These are phyloP conservation scores for Tylopilus sp. DNA, from an alignment of 768 basidiomycete genomes.

Conservation along the genomic window DNA sequence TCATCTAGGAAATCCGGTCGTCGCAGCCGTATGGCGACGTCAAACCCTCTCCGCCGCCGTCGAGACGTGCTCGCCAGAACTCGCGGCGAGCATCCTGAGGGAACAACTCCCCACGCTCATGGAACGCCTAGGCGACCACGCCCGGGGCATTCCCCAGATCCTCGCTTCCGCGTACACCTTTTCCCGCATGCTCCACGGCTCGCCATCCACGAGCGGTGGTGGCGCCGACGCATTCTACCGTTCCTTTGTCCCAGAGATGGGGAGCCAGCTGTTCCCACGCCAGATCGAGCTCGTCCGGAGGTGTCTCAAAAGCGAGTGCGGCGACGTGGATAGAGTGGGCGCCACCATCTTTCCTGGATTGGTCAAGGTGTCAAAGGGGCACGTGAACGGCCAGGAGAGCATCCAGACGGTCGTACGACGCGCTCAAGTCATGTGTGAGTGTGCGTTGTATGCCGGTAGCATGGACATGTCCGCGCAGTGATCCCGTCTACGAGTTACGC, in stretches of 20 bases:
- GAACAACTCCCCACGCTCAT: slow-evolving; percentile 72
- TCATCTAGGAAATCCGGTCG: slow-evolving; percentile 74
- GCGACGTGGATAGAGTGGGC: slow-evolving; percentile 73
- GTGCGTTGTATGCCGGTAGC: slow-evolving; percentile 46
- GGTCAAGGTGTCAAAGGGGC: slow-evolving; percentile 66
- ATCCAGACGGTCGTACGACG: slow-evolving; percentile 74
- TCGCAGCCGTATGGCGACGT: slow-evolving; percentile 81
- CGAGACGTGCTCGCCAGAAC: slow-evolving; percentile 68
- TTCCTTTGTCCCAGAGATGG: slow-evolving; percentile 82
- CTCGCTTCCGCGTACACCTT: slow-evolving; percentile 75
- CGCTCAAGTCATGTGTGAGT: slow-evolving; percentile 87
- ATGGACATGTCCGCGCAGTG: slow-evolving; percentile 3
- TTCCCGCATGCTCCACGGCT: slow-evolving; percentile 82
- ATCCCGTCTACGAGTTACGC: neutral
- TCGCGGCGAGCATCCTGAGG: slow-evolving; percentile 60
- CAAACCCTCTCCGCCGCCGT: slow-evolving; percentile 28
- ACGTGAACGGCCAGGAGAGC: slow-evolving; percentile 38
- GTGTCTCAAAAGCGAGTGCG: slow-evolving; percentile 71
- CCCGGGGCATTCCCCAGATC: slow-evolving; percentile 49
- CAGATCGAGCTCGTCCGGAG: slow-evolving; percentile 85
- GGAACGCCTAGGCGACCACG: slow-evolving; percentile 43
- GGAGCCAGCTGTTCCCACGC: slow-evolving; percentile 64
- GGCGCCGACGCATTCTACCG: slow-evolving; percentile 73
- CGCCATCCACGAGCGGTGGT: slow-evolving; percentile 45
- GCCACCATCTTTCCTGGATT: slow-evolving; percentile 86